Evolutionary conservation across 1,139 yeast species (phyloP), one percentile per base, ranked within the genome.

Genomic region (Kazachstania sp.): DNA sequence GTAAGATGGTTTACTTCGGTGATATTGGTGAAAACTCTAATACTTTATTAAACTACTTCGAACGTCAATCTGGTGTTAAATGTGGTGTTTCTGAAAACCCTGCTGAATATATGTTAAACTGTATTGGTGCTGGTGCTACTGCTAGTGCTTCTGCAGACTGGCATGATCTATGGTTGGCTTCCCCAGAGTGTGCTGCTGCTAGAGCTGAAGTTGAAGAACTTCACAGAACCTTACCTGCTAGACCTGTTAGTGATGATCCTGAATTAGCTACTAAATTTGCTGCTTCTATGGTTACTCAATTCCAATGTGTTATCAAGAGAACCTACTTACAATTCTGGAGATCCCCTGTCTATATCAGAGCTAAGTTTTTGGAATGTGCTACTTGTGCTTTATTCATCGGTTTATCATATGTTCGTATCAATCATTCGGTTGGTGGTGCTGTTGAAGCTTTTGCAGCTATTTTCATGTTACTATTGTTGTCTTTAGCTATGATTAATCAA

Each of bases 111-210:
- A 74, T 79, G 56, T 67, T 80, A 57, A 78, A 79, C 52, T 75
- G 77, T 53, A 78, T 79, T 59, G 84, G 83, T 51, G 84, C 83
- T 29, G 83, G 83, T 64, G 83, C 83, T n/a, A 77, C 82, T 47
- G 81, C 82, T 20, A 54, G 66, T 39, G 68, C 72, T 20, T 54
- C 60, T 23, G 66, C 66, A 47, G 75, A 75, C 56, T 76, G 77
- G 75, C 68, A 68, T 58, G 71, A 72, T 26, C 59, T 72, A 38
- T 76, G 80, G 80, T 52, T 57, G 35, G 56, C 60, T 3, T 75
- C 80, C 31, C 66, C 69, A 1, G 73, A 72, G 53, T 67, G 62
- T 59, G 60, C 56, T 28, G 59, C 57, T 18, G 65, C 67, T 16
- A 66, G 71, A 35, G 61, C 53, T 11, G 75, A 71, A 51, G 66